Base-by-base conservation (phyloP, 2,329 filamentous ascomycete species). In the Tothia fuscella region DNA sequence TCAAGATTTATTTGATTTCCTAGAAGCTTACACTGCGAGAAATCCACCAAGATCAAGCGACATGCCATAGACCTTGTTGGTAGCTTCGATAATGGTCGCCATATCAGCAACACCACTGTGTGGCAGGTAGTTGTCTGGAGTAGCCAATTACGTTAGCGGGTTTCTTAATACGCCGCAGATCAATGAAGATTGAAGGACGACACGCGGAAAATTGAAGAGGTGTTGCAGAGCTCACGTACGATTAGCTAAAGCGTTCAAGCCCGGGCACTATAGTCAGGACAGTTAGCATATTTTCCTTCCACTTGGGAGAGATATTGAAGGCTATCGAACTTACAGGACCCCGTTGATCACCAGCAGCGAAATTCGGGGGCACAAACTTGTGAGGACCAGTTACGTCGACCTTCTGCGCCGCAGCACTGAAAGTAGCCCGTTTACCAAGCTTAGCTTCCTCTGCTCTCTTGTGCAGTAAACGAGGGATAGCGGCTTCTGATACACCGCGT, bases 191-290 rank as follows among this genome's bases (percentile, higher is more conserved):
- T n/a, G n/a, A n/a, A n/a, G n/a, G n/a, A n/a, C n/a, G n/a, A n/a
- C n/a, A n/a, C n/a, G n/a, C n/a, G n/a, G n/a, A n/a, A n/a, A n/a
- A n/a, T n/a, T n/a, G n/a, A n/a, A n/a, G n/a, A n/a, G n/a, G n/a
- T n/a, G n/a, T n/a, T n/a, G n/a, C n/a, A n/a, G n/a, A n/a, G n/a
- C n/a, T n/a, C n/a, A n/a, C n/a, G n/a, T n/a, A 34, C 31, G 37
- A 12, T 40, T 40, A 17, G 37, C 37, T 5, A 40, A 20, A 5
- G 37, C 37, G 14, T 40, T 40, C 24, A 40, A 17, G 37, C 37
- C 37, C 12, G 37, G 37, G 17, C 37, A 40, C 22, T 24, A 28
- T 7, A 21, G 25, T 24, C 17, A 40, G 7, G 13, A 29, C 37
- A 13, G 20, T 31, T 20, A 19, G 37, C 13, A 14, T 19, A 26